Conservation (phyloP, 2,329 filamentous ascomycete species). For the Diaporthe ilicicola region DNA sequence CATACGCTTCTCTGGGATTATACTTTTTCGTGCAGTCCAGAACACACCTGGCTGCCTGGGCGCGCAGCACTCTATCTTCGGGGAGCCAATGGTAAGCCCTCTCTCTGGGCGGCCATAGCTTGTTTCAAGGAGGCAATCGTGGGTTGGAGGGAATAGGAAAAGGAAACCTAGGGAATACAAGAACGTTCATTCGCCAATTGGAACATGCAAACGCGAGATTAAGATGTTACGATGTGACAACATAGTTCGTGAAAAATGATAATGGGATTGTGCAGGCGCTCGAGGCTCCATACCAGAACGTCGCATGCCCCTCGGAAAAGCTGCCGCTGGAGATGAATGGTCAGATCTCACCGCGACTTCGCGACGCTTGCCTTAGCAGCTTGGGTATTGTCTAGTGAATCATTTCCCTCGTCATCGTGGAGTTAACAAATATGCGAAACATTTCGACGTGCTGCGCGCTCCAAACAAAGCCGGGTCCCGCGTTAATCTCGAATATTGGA, state of each 20-base stretch:
- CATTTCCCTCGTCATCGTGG: constrained; percentile 12
- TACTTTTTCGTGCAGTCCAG: neutral
- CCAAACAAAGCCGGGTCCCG: neutral
- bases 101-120: neutral
- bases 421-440: neutral
- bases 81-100: neutral
- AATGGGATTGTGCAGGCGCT: neutral
- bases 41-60: neutral
- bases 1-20: neutral
- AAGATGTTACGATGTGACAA: constrained; percentile 13
- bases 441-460: neutral
- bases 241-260: constrained; percentile 9
- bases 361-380: neutral
- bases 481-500: neutral
- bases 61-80: neutral
- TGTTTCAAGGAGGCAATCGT: constrained; percentile 20
- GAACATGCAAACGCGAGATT: constrained; percentile 9
- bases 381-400: neutral
- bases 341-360: neutral
- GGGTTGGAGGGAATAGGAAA: neutral
- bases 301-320: neutral
- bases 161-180: neutral
- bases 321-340: neutral
- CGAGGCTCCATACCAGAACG: neutral
- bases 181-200: constrained; percentile 16